A percentile compares a stretch with the other conserved stretches of the same genome.
phyloP scores from a whole-genome alignment of 2,329 filamentous ascomycete species.

The Aschersonia sp. region DNA sequence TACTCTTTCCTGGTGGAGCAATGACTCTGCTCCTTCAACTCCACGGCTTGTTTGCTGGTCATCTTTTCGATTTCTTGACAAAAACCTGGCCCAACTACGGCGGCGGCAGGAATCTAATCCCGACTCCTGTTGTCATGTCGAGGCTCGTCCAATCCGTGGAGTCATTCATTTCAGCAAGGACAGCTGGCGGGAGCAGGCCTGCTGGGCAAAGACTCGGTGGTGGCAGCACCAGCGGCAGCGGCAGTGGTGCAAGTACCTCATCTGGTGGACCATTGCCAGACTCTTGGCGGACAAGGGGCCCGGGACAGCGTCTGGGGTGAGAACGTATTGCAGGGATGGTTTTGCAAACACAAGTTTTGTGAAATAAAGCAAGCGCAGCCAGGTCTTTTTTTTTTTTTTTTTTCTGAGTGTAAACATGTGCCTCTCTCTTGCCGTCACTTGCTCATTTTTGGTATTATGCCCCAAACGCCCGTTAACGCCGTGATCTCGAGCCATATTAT shows the following conservation, averaged over 20 bases:
- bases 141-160: slow-evolving; percentile 41
- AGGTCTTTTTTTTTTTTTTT: neutral
- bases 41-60: slow-evolving; percentile 74
- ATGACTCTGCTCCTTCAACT: slow-evolving; percentile 45
- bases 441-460: too few species aligned
- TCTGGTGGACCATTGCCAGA: slow-evolving; percentile 40
- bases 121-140: slow-evolving; percentile 59
- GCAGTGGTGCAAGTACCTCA: slow-evolving; percentile 19
- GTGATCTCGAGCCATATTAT: too few species aligned
- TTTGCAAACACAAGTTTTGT: neutral
- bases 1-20: slow-evolving; percentile 49
- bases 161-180: slow-evolving; percentile 5
- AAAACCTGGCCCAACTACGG: slow-evolving; percentile 81
- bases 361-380: neutral
- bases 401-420: too few species aligned
- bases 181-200: slow-evolving; percentile 40
- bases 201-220: slow-evolving; percentile 17
- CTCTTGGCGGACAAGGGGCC: slow-evolving; percentile 48
- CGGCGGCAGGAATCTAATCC: slow-evolving; percentile 62
- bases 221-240: neutral
- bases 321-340: neutral
- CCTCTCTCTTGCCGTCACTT: too few species aligned
- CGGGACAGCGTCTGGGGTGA: slow-evolving; percentile 47
- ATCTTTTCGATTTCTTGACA: slow-evolving; percentile 81
- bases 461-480: too few species aligned